These are phyloP conservation scores for Aspergillus thermomutatus DNA, from an alignment of 2,329 filamentous ascomycete species.

Conservation along the genomic window DNA sequence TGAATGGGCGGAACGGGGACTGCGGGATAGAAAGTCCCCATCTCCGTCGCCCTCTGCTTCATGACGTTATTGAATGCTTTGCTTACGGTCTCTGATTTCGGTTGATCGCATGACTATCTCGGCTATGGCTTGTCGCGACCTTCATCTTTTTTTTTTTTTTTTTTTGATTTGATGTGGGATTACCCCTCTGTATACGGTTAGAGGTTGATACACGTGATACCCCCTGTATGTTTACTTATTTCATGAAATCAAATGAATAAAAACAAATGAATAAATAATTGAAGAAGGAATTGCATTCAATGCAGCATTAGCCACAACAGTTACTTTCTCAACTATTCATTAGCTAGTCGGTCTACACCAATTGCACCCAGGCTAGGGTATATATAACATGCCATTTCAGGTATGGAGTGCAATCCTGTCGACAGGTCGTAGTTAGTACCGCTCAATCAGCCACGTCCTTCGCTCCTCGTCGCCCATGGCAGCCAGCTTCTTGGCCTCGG, in stretches of 20 bases:
- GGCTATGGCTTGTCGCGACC: no score
- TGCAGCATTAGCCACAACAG: not conserved
- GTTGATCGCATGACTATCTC: not conserved
- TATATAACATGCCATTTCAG: not conserved
- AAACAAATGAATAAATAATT: not conserved
- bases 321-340: not conserved
- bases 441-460: conserved; percentile 36
- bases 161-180: not conserved
- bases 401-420: not conserved
- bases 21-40: not conserved
- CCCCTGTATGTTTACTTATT: not conserved
- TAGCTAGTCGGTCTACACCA: not conserved
- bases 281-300: not conserved
- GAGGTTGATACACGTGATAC: not conserved
- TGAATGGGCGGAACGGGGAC: conserved; percentile 26
- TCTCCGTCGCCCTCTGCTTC: not conserved
- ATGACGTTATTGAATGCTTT: not conserved
- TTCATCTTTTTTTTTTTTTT: not conserved
- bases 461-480: conserved; percentile 31
- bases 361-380: not conserved
- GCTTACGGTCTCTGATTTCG: not conserved
- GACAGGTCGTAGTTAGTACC: conserved; percentile 28
- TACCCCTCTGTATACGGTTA: not conserved
- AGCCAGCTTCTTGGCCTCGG: conserved; percentile 29
- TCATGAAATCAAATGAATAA: not conserved